Evolutionary conservation across 305 asterid genomes (phyloP).

Genomic region (Nicotiana rustica): DNA sequence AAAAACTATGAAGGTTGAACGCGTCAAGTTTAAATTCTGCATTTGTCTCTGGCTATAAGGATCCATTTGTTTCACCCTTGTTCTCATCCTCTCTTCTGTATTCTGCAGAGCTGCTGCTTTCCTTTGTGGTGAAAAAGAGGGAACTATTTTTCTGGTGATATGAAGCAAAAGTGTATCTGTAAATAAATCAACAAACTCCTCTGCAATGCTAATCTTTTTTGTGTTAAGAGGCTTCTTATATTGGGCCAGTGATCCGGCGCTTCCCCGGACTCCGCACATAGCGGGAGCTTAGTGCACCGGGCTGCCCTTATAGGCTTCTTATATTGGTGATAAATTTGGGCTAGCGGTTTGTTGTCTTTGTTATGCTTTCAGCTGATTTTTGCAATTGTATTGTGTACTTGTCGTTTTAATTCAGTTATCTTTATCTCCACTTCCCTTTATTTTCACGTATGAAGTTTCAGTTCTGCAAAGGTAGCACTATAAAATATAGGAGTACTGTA

Average conservation of each 20-base stretch:
- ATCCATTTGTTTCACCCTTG: background rate
- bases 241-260: background rate
- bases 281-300: too few species aligned
- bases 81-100: background rate
- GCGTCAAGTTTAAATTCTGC: too few species aligned
- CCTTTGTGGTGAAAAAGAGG: conserved; percentile 46
- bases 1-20: too few species aligned
- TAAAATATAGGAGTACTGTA: too few species aligned
- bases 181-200: conserved; percentile 8
- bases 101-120: conserved; percentile 55
- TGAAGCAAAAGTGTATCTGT: conserved; percentile 18
- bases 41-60: background rate
- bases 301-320: too few species aligned
- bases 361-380: conserved; percentile 29
- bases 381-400: background rate
- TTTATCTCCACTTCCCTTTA: background rate
- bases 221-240: conserved; percentile 14
- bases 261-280: too few species aligned
- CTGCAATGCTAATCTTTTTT: background rate
- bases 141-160: conserved; percentile 12
- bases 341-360: conserved; percentile 27
- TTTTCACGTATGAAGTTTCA: too few species aligned
- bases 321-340: conserved; percentile 1
- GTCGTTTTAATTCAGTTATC: background rate
- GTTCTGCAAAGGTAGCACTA: too few species aligned